phyloP scores from a whole-genome alignment of 352 stramenopile species.

The Globisporangium parvum region DNA sequence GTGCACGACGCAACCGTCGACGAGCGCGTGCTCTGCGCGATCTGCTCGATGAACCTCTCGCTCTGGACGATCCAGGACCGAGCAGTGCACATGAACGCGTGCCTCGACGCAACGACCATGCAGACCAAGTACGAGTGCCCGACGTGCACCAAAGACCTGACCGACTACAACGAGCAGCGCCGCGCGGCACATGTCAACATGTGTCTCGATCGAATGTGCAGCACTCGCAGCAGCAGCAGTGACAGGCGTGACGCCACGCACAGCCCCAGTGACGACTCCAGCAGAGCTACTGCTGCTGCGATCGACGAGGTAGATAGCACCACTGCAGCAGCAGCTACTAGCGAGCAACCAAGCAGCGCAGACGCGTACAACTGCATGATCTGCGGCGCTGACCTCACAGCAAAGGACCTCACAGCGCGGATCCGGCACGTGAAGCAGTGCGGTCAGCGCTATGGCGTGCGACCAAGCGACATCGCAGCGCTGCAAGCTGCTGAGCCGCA shows the following conservation, averaged over 20 bases:
- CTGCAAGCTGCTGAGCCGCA: constrained; percentile 9
- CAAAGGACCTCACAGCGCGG: constrained; percentile 28
- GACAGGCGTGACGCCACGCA: constrained; percentile 4
- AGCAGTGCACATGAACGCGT: constrained; percentile 68
- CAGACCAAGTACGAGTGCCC: constrained; percentile 42
- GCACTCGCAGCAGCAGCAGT: constrained; percentile 4
- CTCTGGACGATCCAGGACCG: constrained; percentile 37
- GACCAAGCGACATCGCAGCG: constrained; percentile 35
- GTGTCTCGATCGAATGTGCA: constrained; percentile 41
- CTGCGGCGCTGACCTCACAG: constrained; percentile 45
- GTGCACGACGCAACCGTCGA: not conserved
- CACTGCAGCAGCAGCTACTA: not conserved
- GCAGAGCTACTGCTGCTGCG: not conserved
- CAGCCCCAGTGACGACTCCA: no score
- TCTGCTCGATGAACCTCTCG: constrained; percentile 63
- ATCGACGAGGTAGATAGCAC: no score
- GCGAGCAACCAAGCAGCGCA: not conserved
- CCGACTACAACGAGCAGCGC: constrained; percentile 58
- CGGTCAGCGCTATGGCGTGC: constrained; percentile 59
- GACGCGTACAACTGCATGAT: constrained; percentile 55
- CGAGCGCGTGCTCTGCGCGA: constrained; percentile 31
- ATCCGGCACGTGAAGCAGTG: constrained; percentile 82
- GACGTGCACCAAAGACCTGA: constrained; percentile 46
- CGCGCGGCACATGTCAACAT: constrained; percentile 63
- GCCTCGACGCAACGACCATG: constrained; percentile 38